A percentile compares a stretch with the other conserved stretches of the same genome.
phyloP scores from a whole-genome alignment of 768 basidiomycete species.

The Leccinum subtestaceum region DNA sequence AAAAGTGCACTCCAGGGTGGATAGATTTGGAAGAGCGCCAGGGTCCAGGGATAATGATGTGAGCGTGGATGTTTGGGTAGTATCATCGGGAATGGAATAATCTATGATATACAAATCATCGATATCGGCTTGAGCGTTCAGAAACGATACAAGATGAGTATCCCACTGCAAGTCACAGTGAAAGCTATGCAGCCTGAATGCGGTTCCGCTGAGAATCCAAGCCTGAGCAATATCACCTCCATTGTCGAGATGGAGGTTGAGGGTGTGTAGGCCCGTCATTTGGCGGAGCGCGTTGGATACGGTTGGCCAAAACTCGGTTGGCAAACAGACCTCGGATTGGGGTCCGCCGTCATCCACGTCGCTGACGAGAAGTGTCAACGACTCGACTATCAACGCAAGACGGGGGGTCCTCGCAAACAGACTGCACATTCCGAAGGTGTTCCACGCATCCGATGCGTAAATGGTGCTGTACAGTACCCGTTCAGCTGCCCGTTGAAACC shows the following conservation, averaged over 20 bases:
- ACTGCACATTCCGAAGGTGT: slow-evolving; percentile 44
- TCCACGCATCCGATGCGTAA: slow-evolving; percentile 39
- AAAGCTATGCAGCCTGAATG: slow-evolving; percentile 57
- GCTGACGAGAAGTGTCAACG: slow-evolving; percentile 47
- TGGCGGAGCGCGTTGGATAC: slow-evolving; percentile 49
- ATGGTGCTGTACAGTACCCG: slow-evolving; percentile 59
- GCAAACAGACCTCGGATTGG: slow-evolving; percentile 14
- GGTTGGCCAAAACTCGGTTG: slow-evolving; percentile 47
- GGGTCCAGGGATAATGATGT: slow-evolving; percentile 21
- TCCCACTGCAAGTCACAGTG: slow-evolving; percentile 72
- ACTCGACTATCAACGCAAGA: slow-evolving; percentile 50
- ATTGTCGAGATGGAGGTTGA: slow-evolving; percentile 45
- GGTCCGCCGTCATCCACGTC: slow-evolving; percentile 19
- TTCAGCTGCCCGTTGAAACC: slow-evolving; percentile 54
- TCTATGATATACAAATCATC: slow-evolving; percentile 36
- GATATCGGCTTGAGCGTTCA: slow-evolving; percentile 25
- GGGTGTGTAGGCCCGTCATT: slow-evolving; percentile 46
- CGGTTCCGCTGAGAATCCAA: slow-evolving; percentile 40
- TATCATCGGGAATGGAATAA: slow-evolving; percentile 23
- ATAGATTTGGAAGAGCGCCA: slow-evolving; percentile 46
- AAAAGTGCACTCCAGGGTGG: slow-evolving; percentile 65
- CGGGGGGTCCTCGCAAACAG: slow-evolving; percentile 46
- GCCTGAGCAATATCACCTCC: slow-evolving; percentile 28
- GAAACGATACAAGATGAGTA: slow-evolving; percentile 40
- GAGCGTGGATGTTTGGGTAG: slow-evolving; percentile 12